Base-by-base conservation (phyloP, 768 basidiomycete genomes). In the Tulasnella sp. region DNA sequence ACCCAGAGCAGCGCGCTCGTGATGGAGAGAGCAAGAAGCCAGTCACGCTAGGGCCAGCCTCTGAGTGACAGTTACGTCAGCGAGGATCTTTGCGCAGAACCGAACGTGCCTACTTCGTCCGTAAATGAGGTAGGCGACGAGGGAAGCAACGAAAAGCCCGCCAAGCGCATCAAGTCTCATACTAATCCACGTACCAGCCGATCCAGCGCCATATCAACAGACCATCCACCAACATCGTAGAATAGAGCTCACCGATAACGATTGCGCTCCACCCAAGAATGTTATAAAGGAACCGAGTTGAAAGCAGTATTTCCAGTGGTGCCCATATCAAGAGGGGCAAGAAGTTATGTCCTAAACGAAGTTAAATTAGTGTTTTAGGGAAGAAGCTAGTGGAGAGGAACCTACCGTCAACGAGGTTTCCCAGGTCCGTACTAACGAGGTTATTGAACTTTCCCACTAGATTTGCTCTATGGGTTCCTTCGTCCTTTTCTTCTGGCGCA, bases 391-490 rank as follows among this genome's bases (percentile, higher is more conserved):
- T n/a, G n/a, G n/a, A n/a, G n/a, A n/a, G n/a, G n/a, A 1, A 45
- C 55, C 4, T 29, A 57, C 55, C 72, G 25, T 71, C 69, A 12
- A 69, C 63, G 27, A 73, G 66, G 57, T 72, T 68, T 17, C 68
- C 67, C 14, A 78, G 63, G 67, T 89, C 86, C 1, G 81, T 80
- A 6, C 84, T 80, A 32, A 85, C 77, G 6, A 87, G 69, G 54
- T 86, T 88, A 66, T 83, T 88, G 65, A 89, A 81, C 65, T 79
- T 84, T 8, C 87, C 86, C 35, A 80, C 76, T 17, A 85, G 67
- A 63, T 82, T 81, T 7, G 68, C 65, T 45, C 68, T 69, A 35
- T 65, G 58, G 49, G 55, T 36, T 1, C 48, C 23, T 27, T 21
- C 15, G n/a, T 52, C 40, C 6, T 39, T 39, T 21, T n/a, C n/a